phyloP scores from a whole-genome alignment of 352 stramenopile genomes.

The Pythium myriotylum region DNA sequence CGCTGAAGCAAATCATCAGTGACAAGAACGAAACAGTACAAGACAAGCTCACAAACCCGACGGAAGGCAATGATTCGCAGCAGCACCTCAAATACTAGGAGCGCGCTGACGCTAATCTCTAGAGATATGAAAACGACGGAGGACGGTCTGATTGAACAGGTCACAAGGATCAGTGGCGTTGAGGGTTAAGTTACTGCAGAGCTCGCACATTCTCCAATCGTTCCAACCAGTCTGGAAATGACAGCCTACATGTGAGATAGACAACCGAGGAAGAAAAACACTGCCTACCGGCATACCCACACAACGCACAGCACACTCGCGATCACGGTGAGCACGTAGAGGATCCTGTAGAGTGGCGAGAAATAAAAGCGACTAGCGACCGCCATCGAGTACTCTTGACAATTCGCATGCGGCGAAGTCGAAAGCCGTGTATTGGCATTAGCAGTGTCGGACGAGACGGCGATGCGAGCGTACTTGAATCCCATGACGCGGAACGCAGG shows the following conservation, averaged over 20 bases:
- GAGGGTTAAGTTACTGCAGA: background rate
- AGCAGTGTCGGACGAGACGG: slow-evolving; percentile 11
- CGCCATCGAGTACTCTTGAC: slow-evolving; percentile 71
- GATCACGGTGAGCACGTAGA: slow-evolving; percentile 83
- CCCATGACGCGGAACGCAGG: too few relatives aligned
- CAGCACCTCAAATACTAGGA: slow-evolving; percentile 80
- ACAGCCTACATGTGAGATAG: background rate
- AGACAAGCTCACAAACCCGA: slow-evolving; percentile 38
- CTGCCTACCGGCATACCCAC: slow-evolving; percentile 45
- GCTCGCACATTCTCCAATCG: slow-evolving; percentile 68
- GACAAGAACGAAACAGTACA: background rate
- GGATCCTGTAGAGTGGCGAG: slow-evolving; percentile 68
- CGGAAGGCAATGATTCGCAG: slow-evolving; percentile 84
- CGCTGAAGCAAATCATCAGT: slow-evolving; percentile 32
- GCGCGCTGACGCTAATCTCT: slow-evolving; percentile 72
- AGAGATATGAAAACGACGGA: slow-evolving; percentile 82
- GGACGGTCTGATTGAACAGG: slow-evolving; percentile 36
- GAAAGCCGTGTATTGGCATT: background rate
- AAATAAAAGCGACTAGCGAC: slow-evolving; percentile 85
- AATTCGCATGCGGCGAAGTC: slow-evolving; percentile 47
- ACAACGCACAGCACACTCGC: slow-evolving; percentile 72
- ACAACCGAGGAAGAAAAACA: slow-evolving; percentile 3
- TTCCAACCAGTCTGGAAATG: slow-evolving; percentile 65
- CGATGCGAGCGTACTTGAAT: slow-evolving; percentile 26
- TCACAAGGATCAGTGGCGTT: background rate